Base-by-base conservation (phyloP, 805 yeast genomes). In the Starmerella khaoyaiensis region DNA sequence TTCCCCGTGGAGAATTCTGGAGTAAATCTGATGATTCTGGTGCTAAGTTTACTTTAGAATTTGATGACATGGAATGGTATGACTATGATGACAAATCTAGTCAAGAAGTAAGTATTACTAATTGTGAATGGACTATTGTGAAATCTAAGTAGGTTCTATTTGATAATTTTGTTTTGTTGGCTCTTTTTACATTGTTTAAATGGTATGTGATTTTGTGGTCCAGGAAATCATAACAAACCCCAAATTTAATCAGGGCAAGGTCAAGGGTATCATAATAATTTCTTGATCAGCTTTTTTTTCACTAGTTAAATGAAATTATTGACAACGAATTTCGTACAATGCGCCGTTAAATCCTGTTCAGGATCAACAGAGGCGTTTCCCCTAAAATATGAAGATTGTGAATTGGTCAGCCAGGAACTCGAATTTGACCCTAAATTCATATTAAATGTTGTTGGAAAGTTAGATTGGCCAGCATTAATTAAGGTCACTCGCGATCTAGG, bases 261-360 rank as follows among this genome's bases (percentile, higher is more conserved):
- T 11, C n/a, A 11, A 11, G 26, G 11, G n/a, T 11, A n/a, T n/a
- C 11, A 11, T 23, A 23, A 23, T 23, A 11, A 11, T 23, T 11
- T 11, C 11, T 12, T n/a, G 21, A 6, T 15, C 30, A 15, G 30
- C 10, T n/a, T 24, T 9, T 24, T 24, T n/a, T 5, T 22, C 5
- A 11, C 10, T 10, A 8, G 15, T 33, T 23, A 14, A 18, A 87
- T 87, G 98, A 87, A 90, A 62, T 74, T 87, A 52, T 64, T 90
- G 20, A 87, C 98, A n/a, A 81, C 96, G 10, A 90, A 90, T 60
- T 90, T 90, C 60, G 93, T 90, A 45, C 83, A 79, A 56, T 90
- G 98, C 60, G 84, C 97, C 0, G 79, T 83, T 44, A 76, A 78
- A 53, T 52, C 74, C 2, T 90, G 98, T 55, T 83, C 77, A 31